Evolutionary conservation across 1,139 yeast genomes (phyloP), one percentile per base, ranked within the genome.

Genomic region (Lodderomyces margitis): DNA sequence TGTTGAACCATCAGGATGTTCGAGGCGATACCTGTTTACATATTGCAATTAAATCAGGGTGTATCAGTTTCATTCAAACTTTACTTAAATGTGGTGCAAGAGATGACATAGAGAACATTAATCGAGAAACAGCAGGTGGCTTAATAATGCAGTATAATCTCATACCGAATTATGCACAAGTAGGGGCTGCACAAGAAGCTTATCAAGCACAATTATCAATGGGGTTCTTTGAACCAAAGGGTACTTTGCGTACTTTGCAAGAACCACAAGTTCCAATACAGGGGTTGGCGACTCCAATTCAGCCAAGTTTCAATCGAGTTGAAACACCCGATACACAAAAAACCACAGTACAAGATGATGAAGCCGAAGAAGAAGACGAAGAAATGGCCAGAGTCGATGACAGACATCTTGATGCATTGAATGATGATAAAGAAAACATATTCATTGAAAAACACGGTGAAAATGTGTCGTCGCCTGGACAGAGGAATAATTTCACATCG

Each of bases 21-120:
- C 70, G 77, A 46, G 89, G 91, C 5, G 83, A 83, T 49, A 81
- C 89, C 0, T 81, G 86, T 25, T 61, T 83, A 40, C 87, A 83
- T 52, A 61, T 84, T 38, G 86, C 89, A 5, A 67, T 78, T 2
- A 71, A 72, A 46, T 59, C 73, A 7, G 67, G 66, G 36, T 65
- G 72, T 45, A 44, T 60, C 3, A 66, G 62, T 35, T 56, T 80
- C 31, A 70, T 70, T 4, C 65, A 66, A 39, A 50, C 60, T 8
- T 61, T 78, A 37, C 55, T 74, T 42, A 58, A 64, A 34, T 66
- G 62, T 46, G 79, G 80, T 12, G 80, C 81, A 4, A 57, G 74
- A 35, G 78, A 76, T 53, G 73, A 70, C 49, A 57, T 74, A 35
- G 61, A 62, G 32, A 74, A 74, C 50, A 61, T 66, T 19, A 62